Evolutionary conservation across 2,329 filamentous ascomycete genomes (phyloP).

Genomic region (Elsinoe ampelina): DNA sequence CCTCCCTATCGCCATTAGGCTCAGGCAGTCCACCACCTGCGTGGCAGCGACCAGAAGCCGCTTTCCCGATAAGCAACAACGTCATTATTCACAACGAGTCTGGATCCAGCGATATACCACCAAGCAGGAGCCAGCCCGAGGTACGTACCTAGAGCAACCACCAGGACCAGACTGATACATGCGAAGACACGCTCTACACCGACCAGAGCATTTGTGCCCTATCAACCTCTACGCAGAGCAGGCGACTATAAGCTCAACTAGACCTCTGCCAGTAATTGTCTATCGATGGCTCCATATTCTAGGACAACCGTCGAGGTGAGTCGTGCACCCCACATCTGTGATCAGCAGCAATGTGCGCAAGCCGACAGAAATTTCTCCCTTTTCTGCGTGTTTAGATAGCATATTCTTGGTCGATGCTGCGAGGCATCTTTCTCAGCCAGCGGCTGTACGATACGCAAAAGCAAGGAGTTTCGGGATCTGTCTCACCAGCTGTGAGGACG

Average conservation of each 20-base stretch:
- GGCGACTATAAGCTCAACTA: neutral
- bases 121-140: neutral
- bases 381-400: neutral
- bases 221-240: neutral
- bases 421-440: neutral
- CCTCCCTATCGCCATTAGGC: neutral
- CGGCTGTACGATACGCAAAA: neutral
- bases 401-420: neutral
- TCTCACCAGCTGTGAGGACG: neutral
- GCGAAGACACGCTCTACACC: neutral
- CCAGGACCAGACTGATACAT: neutral
- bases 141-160: neutral
- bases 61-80: neutral
- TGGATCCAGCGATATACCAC: neutral
- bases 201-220: neutral
- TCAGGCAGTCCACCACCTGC: neutral
- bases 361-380: neutral
- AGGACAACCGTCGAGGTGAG: constrained; percentile 14
- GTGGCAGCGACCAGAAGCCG: neutral
- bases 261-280: neutral
- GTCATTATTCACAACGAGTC: constrained; percentile 7
- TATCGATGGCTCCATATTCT: constrained; percentile 1
- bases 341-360: neutral
- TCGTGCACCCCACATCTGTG: neutral
- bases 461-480: neutral